Conservation (phyloP, 2,329 filamentous ascomycete genomes). For the Colletotrichum endophyticum region DNA sequence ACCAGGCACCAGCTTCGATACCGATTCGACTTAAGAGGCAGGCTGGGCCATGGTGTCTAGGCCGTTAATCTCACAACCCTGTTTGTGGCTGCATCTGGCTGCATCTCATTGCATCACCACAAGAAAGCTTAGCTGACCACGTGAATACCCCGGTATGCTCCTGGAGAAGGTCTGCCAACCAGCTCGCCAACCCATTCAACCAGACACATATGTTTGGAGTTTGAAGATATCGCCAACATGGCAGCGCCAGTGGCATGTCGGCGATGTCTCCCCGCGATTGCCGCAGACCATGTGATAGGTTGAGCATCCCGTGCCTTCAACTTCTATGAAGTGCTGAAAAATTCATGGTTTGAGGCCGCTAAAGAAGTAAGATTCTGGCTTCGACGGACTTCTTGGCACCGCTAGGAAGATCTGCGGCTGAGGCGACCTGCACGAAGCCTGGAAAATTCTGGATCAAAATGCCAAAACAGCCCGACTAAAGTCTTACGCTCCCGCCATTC, state of each 20-base stretch:
- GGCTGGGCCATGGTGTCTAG: neutral
- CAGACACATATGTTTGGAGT: neutral
- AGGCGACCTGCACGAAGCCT: neutral
- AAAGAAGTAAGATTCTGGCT: neutral
- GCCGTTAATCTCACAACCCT: neutral
- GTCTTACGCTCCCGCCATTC: neutral
- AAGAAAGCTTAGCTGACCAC: neutral
- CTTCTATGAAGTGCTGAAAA: neutral
- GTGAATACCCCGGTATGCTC: neutral
- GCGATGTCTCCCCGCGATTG: neutral
- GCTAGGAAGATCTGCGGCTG: neutral
- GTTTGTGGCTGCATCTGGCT: neutral
- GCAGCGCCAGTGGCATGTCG: neutral
- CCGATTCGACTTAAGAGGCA: neutral
- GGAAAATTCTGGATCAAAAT: neutral
- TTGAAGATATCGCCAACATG: neutral
- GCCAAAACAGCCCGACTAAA: neutral
- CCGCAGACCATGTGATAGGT: neutral
- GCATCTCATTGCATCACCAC: neutral
- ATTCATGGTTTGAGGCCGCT: neutral
- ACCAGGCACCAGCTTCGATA: neutral
- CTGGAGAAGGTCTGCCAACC: neutral
- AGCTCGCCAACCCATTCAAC: neutral
- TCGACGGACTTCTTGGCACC: neutral
- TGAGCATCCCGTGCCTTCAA: neutral